These are phyloP conservation scores for Jatropha multifida DNA, from an alignment of 441 rosid genomes.

Conservation along the genomic window DNA sequence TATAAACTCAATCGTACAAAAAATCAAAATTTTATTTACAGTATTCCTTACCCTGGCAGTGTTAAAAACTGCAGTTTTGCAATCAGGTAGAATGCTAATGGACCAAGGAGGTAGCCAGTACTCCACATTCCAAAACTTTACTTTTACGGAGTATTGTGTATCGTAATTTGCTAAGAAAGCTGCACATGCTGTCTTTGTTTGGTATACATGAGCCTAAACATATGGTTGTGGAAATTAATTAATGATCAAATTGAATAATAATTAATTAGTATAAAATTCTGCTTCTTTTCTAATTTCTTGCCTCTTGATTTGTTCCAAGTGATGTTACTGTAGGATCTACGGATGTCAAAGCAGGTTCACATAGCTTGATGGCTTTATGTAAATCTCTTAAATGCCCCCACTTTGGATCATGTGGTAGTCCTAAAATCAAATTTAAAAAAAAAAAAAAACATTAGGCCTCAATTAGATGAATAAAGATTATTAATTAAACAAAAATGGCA, in stretches of 20 bases:
- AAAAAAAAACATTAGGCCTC: background rate
- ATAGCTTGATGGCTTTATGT: constrained; percentile 82
- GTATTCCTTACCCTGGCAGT: constrained; percentile 73
- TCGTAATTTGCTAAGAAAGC: constrained; percentile 91
- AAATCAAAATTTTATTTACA: background rate
- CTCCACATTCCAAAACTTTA: constrained; percentile 58
- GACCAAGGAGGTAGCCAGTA: constrained; percentile 97
- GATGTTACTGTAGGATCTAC: constrained; percentile 58
- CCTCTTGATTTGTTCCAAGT: constrained; percentile 89
- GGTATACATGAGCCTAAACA: constrained; percentile 85
- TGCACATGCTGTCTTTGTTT: constrained; percentile 66
- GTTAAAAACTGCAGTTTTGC: constrained; percentile 87
- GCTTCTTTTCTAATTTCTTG: constrained; percentile 10
- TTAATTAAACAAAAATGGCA: too few species aligned
- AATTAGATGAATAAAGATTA: background rate
- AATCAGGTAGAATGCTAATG: constrained; percentile 95
- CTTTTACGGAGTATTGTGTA: constrained; percentile 51
- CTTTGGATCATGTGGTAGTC: constrained; percentile 81
- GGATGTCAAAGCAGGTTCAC: constrained; percentile 81
- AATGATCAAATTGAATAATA: background rate
- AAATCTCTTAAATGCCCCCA: constrained; percentile 95
- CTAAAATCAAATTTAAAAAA: constrained; percentile 29
- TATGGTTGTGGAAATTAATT: background rate
- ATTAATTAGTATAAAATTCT: background rate
- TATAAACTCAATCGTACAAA: background rate